Percentiles rank a stretch among this genome's conserved stretches.
Conservation (phyloP, 2,329 filamentous ascomycete species). For the Coleophoma crateriformis region DNA sequence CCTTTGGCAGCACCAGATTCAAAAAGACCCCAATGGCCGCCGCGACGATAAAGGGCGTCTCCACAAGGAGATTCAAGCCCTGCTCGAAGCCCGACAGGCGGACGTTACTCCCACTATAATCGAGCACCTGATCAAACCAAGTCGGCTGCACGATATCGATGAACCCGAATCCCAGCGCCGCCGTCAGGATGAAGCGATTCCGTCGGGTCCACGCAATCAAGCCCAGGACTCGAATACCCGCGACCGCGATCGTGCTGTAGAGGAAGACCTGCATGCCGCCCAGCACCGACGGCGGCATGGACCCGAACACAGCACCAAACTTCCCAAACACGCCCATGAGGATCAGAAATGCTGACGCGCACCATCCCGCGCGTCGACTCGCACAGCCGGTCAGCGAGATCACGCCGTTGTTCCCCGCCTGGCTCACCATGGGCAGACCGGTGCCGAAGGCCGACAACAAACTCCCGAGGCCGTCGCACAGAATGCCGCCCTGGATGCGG, state of each 20-base stretch:
- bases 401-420: conserved; percentile 66
- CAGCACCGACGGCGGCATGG: conserved; percentile 50
- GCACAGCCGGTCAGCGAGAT: conserved; percentile 64
- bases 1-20: conserved; percentile 34
- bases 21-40: conserved; percentile 36
- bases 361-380: conserved; percentile 63
- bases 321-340: conserved; percentile 68
- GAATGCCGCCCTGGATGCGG: conserved; percentile 63
- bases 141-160: conserved; percentile 34
- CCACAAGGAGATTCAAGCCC: conserved; percentile 32
- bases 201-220: conserved; percentile 57
- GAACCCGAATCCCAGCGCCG: conserved; percentile 54
- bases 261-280: conserved; percentile 55
- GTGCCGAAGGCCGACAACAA: conserved; percentile 58
- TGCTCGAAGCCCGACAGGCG: conserved; percentile 33
- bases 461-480: conserved; percentile 63
- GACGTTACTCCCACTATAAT: conserved; percentile 30
- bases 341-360: conserved; percentile 58
- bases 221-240: conserved; percentile 60
- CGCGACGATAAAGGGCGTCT: conserved; percentile 36
- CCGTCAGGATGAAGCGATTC: conserved; percentile 62
- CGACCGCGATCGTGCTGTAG: conserved; percentile 60
- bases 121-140: conserved; percentile 32
- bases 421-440: conserved; percentile 62
- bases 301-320: conserved; percentile 62